phyloP scores from a whole-genome alignment of 1,284 basidiomycete genomes.

The Pisolithus thermaeus region DNA sequence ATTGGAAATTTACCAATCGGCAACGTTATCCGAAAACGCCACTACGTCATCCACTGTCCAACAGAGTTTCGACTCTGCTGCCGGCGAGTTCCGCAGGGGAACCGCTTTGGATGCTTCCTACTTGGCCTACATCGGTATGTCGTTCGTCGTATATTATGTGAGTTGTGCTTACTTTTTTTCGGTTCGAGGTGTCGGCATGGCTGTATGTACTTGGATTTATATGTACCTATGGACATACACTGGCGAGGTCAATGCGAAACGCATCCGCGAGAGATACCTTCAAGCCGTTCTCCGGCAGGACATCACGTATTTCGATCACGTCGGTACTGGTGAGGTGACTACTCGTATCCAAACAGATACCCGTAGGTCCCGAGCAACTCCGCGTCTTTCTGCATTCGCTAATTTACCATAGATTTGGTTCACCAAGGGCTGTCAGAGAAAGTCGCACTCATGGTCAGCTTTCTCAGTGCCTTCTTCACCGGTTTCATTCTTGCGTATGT shows the following conservation, averaged over 20 bases:
- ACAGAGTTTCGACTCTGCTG: constrained; percentile 35
- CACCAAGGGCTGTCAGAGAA: constrained; percentile 91
- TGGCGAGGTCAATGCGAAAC: constrained; percentile 81
- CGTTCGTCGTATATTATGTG: constrained; percentile 2
- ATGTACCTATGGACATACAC: constrained; percentile 89
- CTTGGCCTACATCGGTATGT: constrained; percentile 65
- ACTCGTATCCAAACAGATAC: constrained; percentile 93
- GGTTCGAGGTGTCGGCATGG: constrained; percentile 56
- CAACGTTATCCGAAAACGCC: constrained; percentile 23
- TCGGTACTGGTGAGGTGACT: constrained; percentile 93
- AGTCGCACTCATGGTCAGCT: constrained; percentile 63
- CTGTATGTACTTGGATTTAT: constrained; percentile 68
- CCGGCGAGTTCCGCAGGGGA: constrained; percentile 42
- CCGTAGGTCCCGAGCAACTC: constrained; percentile 39
- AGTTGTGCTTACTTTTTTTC: neutral
- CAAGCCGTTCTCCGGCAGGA: constrained; percentile 77
- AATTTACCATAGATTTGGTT: constrained; percentile 85
- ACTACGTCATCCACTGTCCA: constrained; percentile 15
- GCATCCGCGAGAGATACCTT: constrained; percentile 77
- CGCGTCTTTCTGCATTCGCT: no score
- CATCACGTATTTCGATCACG: constrained; percentile 86
- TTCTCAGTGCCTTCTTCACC: constrained; percentile 63
- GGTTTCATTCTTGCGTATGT: constrained; percentile 74
- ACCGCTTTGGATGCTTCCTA: constrained; percentile 59
- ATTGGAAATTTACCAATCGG: constrained; percentile 13